phyloP scores from a whole-genome alignment of 352 stramenopile genomes.

The Phytophthora colocasiae region DNA sequence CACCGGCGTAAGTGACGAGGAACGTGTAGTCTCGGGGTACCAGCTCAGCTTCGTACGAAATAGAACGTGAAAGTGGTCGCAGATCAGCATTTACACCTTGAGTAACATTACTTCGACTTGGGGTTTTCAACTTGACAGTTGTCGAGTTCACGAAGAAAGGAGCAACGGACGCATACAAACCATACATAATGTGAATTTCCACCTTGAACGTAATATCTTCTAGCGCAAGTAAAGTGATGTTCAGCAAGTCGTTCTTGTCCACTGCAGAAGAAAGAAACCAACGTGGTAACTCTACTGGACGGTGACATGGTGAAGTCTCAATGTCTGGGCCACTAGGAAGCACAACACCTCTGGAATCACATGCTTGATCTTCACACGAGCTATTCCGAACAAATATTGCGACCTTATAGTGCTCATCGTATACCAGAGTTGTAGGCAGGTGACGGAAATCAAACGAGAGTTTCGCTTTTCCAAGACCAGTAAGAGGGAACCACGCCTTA shows the following conservation, averaged over 20 bases:
- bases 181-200: slow-evolving; percentile 96
- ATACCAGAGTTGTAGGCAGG: slow-evolving; percentile 91
- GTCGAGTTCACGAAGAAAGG: slow-evolving; percentile 95
- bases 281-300: slow-evolving; percentile 88
- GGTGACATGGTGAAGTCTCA: slow-evolving; percentile 93
- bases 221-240: slow-evolving; percentile 94
- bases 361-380: slow-evolving; percentile 90
- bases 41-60: slow-evolving; percentile 87
- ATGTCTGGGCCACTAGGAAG: slow-evolving; percentile 63
- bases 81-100: slow-evolving; percentile 68
- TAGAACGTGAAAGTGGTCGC: slow-evolving; percentile 74
- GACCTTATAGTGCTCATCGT: slow-evolving; percentile 96
- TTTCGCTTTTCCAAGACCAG: slow-evolving; percentile 92
- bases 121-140: slow-evolving; percentile 81
- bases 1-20: slow-evolving; percentile 80
- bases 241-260: slow-evolving; percentile 94
- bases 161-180: slow-evolving; percentile 85
- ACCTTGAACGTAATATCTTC: slow-evolving; percentile 96
- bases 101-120: slow-evolving; percentile 75
- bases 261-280: slow-evolving; percentile 93
- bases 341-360: slow-evolving; percentile 65
- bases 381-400: slow-evolving; percentile 96
- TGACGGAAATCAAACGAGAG: slow-evolving; percentile 96
- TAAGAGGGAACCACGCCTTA: slow-evolving; percentile 93
- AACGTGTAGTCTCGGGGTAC: slow-evolving; percentile 93